Conservation (phyloP, 306 rosid species). For the Casuarina cunninghamiana region DNA sequence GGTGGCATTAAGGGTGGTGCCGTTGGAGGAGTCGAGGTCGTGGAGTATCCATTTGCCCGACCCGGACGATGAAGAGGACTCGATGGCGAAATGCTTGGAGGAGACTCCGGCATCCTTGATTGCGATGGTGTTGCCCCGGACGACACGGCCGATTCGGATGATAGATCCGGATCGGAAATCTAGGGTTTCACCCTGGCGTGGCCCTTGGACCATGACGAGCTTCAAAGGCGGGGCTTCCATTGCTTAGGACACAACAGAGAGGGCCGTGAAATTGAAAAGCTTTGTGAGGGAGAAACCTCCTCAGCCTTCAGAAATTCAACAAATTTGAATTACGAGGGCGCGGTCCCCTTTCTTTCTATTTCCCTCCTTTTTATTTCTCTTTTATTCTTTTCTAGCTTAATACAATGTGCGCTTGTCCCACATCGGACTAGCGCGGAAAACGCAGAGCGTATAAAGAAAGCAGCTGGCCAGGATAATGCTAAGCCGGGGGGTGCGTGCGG, state of each 20-base stretch:
- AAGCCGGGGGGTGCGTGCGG: neutral
- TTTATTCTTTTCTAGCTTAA: neutral
- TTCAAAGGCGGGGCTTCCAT: constrained; percentile 52
- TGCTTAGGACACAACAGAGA: neutral
- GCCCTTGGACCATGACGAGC: constrained; percentile 60
- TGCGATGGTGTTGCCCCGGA: constrained; percentile 59
- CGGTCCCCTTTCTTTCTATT: neutral
- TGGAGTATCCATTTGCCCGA: constrained; percentile 54
- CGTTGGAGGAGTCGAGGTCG: constrained; percentile 82
- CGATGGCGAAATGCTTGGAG: constrained; percentile 66
- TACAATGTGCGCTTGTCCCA: neutral
- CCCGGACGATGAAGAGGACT: constrained; percentile 30
- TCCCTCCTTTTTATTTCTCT: neutral
- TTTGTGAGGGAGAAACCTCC: neutral
- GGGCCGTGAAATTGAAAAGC: neutral
- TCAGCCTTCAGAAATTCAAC: neutral
- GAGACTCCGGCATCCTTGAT: constrained; percentile 80
- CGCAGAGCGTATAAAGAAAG: neutral
- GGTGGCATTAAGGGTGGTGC: constrained; percentile 60
- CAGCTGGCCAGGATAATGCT: neutral
- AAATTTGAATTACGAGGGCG: neutral
- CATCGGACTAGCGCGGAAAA: neutral
- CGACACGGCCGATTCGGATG: constrained; percentile 62
- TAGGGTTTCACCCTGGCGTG: constrained; percentile 60
- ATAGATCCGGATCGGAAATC: constrained; percentile 44